Conservation (phyloP, 1,139 yeast species). For the Yamadazyma blattariae region DNA sequence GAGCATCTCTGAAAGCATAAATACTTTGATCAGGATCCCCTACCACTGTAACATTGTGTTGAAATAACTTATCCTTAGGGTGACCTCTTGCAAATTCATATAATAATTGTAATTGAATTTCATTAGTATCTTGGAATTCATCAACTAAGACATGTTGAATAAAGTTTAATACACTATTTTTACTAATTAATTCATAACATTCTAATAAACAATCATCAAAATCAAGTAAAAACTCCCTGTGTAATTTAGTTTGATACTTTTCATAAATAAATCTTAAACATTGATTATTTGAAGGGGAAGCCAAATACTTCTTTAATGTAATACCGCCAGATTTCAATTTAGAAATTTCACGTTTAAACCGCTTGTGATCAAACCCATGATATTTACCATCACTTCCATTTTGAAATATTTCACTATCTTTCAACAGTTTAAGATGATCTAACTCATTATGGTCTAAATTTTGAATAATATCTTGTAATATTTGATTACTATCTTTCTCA, state of each 20-base stretch:
- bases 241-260: slow-evolving; percentile 51
- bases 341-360: slow-evolving; percentile 46
- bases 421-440: slow-evolving; percentile 10
- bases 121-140: slow-evolving; percentile 92
- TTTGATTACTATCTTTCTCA: slow-evolving; percentile 56
- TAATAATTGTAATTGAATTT: slow-evolving; percentile 69
- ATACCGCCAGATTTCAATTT: slow-evolving; percentile 50
- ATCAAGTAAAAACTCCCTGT: slow-evolving; percentile 50
- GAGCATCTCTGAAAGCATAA: slow-evolving; percentile 84
- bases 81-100: slow-evolving; percentile 51
- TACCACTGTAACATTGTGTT: slow-evolving; percentile 70
- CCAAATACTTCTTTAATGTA: slow-evolving; percentile 32
- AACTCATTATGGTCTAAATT: slow-evolving; percentile 30
- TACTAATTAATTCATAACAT: slow-evolving; percentile 48
- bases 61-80: slow-evolving; percentile 17
- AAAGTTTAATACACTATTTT: slow-evolving; percentile 42
- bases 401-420: slow-evolving; percentile 2
- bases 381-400: slow-evolving; percentile 13
- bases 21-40: slow-evolving; percentile 98
- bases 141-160: slow-evolving; percentile 80
- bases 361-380: slow-evolving; percentile 34
- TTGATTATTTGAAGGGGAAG: slow-evolving; percentile 5
- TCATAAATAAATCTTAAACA: slow-evolving; percentile 36
- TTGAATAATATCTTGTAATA: slow-evolving; percentile 44
- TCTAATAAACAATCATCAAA: slow-evolving; percentile 78